These are phyloP conservation scores for Clonostachys rosea DNA, from an alignment of 2,329 filamentous ascomycete genomes.

Conservation along the genomic window DNA sequence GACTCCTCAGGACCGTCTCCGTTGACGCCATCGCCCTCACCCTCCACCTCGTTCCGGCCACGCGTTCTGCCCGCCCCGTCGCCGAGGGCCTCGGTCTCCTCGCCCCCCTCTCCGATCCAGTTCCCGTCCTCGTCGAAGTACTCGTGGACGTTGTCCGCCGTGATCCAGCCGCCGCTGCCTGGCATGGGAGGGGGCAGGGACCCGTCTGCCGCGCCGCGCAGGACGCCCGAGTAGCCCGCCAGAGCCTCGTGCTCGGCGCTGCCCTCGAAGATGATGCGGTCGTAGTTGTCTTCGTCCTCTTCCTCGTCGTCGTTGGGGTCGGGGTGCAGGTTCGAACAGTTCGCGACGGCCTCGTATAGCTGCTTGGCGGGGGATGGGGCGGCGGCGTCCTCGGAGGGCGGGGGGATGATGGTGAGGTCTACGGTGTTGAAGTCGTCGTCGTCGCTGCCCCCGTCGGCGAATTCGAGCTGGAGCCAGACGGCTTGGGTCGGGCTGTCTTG, in stretches of 20 bases:
- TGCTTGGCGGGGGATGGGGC: conserved; percentile 18
- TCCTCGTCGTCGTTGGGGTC: conserved; percentile 59
- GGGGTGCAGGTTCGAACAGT: conserved; percentile 72
- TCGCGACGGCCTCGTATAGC: conserved; percentile 66
- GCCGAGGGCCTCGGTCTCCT: conserved; percentile 42
- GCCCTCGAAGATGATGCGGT: conserved; percentile 53
- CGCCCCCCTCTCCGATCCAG: conserved; percentile 53
- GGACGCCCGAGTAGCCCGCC: conserved; percentile 52
- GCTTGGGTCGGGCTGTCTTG: conserved; percentile 35
- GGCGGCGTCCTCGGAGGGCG: conserved; percentile 7
- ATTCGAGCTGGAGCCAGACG: conserved; percentile 66
- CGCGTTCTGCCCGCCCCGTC: conserved; percentile 60
- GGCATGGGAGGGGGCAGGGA: conserved; percentile 64
- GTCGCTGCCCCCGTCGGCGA: conserved; percentile 51
- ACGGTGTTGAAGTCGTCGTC: conserved; percentile 63
- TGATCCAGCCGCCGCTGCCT: conserved; percentile 80
- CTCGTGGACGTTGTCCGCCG: conserved; percentile 82
- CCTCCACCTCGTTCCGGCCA: conserved; percentile 47
- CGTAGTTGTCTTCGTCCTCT: conserved; percentile 51
- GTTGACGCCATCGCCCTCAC: conserved; percentile 28
- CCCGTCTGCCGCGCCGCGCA: conserved; percentile 39
- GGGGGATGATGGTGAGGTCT: conserved; percentile 60
- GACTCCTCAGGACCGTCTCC: conserved; percentile 30
- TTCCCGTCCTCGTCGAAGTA: conserved; percentile 80
- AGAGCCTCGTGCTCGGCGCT: conserved; percentile 42